Evolutionary conservation across 345 rosid species (phyloP), one percentile per base, ranked within the genome.

Genomic region (Pistacia atlantica): DNA sequence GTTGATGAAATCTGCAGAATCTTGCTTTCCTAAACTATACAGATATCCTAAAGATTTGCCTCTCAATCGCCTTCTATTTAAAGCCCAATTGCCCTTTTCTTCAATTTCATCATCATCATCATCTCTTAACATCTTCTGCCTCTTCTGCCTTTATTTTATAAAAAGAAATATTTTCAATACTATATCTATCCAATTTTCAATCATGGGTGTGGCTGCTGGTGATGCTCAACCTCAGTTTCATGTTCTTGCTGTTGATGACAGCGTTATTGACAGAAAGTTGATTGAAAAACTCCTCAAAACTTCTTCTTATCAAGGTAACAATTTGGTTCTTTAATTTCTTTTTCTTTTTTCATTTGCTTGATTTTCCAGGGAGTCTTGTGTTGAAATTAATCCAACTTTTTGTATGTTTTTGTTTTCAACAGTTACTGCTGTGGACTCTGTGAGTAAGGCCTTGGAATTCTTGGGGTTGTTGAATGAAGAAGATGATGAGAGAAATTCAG

Each of bases 211-310:
- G 77, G 85, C 75, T 20, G 25, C 84, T 70, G 48, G 83, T 37
- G 90, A 87, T 58, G 33, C 90, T 63, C 57, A 0, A 17, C 18
- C 57, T 14, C 83, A 84, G 83, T 95, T 93, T 78, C 99, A 93
- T 80, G 99, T 95, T 82, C 90, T 95, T 20, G 99, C 99, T 42
- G 98, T 95, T 75, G 99, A 95, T 81, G 99, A 95, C 72, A 93
- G 93, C 67, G 31, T 87, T 25, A 81, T 92, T 57, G 97, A 95
- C 68, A 81, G 99, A 75, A 93, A 91, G 73, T 72, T 95, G 85
- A 92, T 96, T 35, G 99, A 93, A 84, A 86, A 88, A 78, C 92
- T 96, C 77, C 97, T 96, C 18, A 93, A 88, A 78, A 91, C 90
- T 74, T 96, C 95, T 48, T 93, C 95, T 45, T 96, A 86, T 82